Evolutionary conservation across 192 early-diverging fungal genomes (phyloP).

Genomic region (Fimicolochytrium jonesii): DNA sequence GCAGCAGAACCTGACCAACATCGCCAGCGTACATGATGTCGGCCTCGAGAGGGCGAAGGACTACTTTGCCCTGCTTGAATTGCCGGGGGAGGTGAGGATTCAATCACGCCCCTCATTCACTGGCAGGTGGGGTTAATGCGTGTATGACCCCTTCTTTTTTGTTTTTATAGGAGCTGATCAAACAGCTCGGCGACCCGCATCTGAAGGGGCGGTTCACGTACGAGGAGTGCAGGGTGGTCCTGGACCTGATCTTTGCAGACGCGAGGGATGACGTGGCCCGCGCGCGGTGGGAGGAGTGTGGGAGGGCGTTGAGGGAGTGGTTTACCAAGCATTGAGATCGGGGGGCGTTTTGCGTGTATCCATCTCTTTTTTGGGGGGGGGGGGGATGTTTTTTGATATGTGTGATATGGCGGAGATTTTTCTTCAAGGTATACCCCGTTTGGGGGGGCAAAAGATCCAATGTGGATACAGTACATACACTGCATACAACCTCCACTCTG

Average conservation of each 20-base stretch:
- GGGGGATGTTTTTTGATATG: too few species aligned
- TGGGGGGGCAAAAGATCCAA: too few species aligned
- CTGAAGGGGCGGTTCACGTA: constrained; percentile 64
- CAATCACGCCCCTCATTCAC: background rate
- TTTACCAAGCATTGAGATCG: constrained; percentile 30
- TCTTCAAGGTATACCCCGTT: too few species aligned
- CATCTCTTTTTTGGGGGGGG: too few species aligned
- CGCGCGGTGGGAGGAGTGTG: background rate
- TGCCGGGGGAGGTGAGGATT: constrained; percentile 46
- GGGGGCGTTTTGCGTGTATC: too few species aligned
- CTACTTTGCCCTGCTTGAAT: constrained; percentile 72
- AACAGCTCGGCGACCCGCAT: constrained; percentile 45
- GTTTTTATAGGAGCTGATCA: constrained; percentile 48
- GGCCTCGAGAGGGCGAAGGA: constrained; percentile 63
- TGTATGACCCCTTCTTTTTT: background rate
- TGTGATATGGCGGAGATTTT: too few species aligned
- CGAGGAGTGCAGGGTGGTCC: constrained; percentile 75
- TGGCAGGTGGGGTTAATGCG: background rate
- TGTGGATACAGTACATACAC: too few species aligned
- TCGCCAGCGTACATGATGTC: constrained; percentile 58
- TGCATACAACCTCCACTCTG: too few species aligned
- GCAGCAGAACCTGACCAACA: constrained; percentile 85
- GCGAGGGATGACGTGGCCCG: background rate
- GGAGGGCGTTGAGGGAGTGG: constrained; percentile 26
- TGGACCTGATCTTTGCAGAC: constrained; percentile 60